phyloP scores from a whole-genome alignment of 179 eudicot genomes.

The Beta lomatogona region DNA sequence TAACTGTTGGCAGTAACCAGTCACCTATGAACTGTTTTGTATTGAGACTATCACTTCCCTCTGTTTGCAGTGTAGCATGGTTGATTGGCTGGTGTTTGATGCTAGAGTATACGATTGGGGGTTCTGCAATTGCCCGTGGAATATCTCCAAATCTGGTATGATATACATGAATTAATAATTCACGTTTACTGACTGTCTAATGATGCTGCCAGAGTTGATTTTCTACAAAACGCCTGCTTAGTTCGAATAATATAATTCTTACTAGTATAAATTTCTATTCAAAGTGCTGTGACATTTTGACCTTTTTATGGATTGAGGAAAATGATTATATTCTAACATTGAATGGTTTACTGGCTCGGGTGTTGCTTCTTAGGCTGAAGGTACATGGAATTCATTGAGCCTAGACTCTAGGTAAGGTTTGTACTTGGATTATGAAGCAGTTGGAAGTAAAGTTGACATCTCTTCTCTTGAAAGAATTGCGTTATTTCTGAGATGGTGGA shows the following conservation, averaged over 20 bases:
- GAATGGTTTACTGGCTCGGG: neutral
- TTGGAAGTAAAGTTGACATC: neutral
- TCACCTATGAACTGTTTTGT: neutral
- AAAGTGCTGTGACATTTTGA: too few species aligned
- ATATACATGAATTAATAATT: neutral
- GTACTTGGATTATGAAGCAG: neutral
- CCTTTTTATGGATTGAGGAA: neutral
- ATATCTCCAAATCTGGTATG: constrained; percentile 93
- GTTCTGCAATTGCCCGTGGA: constrained; percentile 97
- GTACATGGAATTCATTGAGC: neutral
- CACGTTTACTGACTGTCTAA: neutral
- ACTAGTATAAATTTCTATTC: too few species aligned
- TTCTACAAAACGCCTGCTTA: neutral
- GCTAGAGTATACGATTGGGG: constrained; percentile 92
- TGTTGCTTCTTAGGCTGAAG: neutral
- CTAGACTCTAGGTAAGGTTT: neutral
- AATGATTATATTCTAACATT: neutral
- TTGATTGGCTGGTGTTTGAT: constrained; percentile 90
- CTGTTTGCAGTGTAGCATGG: constrained; percentile 81
- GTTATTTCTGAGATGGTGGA: neutral
- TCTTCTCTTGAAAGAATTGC: neutral
- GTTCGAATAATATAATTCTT: too few species aligned
- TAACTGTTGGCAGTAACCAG: neutral
- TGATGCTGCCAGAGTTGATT: neutral
- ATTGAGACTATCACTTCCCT: constrained; percentile 4